Base-by-base conservation (phyloP, 2,329 filamentous ascomycete genomes). In the Didymellaceae sp. region DNA sequence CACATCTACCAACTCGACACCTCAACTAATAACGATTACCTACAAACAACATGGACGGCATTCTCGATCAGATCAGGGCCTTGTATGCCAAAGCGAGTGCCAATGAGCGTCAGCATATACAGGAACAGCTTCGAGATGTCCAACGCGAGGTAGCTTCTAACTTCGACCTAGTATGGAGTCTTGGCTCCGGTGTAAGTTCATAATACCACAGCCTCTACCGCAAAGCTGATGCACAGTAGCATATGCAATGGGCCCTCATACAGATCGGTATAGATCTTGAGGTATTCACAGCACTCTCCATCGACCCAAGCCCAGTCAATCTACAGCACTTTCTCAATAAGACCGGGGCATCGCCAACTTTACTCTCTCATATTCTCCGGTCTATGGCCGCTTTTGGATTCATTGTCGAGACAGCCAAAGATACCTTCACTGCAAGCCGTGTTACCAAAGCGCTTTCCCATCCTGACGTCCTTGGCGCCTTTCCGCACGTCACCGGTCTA, bases 361-460 rank as follows among this genome's bases (percentile, higher is more conserved):
- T 75, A 4, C 48, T 69, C 16, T 57, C 61, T 20, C 69, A 71
- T 30, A 52, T 75, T 10, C 51, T 75, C 6, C 66, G 72, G 25
- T 67, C 66, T 34, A 60, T 71, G 24, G 65, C 65, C 11, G 60
- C 73, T 1, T 68, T 67, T 40, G 63, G 65, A 10, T 38, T 68
- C 13, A 64, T 74, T 38, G 31, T 45, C 5, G 69, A 75, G 55
- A 58, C 60, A 0, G 53, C 32, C 4, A 56, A 62, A 24, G 61
- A 72, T 55, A 52, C 42, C 0, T 75, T 67, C 32, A 41, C 53
- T 2, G 61, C 70, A 18, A 74, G 65, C 45, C 57, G 62, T 17
- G 54, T 62, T 8, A 74, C 72, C 1, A 53, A 58, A 7, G 35
- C 52, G 3, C 54, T 74, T 2, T 61, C 67, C 1, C 57, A 68